phyloP scores from a whole-genome alignment of 2,329 filamentous ascomycete genomes.

The Botrytis fragariae region DNA sequence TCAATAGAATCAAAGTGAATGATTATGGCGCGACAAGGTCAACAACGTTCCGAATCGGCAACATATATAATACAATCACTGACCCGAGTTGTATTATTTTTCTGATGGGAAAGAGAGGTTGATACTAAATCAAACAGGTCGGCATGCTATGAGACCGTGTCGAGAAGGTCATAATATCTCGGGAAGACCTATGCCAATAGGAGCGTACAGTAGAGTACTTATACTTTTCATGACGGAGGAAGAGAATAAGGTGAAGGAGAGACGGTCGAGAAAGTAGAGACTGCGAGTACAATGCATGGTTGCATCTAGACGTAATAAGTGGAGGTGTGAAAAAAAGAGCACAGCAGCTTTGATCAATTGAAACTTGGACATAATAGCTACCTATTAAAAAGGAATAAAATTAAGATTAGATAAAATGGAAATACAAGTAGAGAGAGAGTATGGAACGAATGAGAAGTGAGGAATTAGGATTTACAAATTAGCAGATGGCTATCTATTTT shows the following conservation, averaged over 20 bases:
- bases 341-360: constrained; percentile 2
- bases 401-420: background rate
- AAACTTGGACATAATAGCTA: background rate
- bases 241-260: background rate
- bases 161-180: constrained; percentile 16
- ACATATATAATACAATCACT: background rate
- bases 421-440: background rate
- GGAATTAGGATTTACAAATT: background rate
- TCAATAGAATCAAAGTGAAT: background rate
- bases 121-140: constrained; percentile 6
- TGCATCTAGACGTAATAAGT: constrained; percentile 17
- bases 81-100: background rate
- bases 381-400: background rate
- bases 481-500: background rate
- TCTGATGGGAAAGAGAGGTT: background rate
- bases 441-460: background rate
- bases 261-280: background rate
- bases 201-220: constrained; percentile 11
- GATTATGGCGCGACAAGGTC: background rate
- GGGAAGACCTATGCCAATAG: background rate
- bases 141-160: background rate
- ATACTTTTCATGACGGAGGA: constrained; percentile 16
- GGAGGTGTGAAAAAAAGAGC: constrained; percentile 11
- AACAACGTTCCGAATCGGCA: background rate
- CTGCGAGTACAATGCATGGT: constrained; percentile 17